Base-by-base conservation (phyloP, 2,329 filamentous ascomycete species). In the Xylaria sp. region DNA sequence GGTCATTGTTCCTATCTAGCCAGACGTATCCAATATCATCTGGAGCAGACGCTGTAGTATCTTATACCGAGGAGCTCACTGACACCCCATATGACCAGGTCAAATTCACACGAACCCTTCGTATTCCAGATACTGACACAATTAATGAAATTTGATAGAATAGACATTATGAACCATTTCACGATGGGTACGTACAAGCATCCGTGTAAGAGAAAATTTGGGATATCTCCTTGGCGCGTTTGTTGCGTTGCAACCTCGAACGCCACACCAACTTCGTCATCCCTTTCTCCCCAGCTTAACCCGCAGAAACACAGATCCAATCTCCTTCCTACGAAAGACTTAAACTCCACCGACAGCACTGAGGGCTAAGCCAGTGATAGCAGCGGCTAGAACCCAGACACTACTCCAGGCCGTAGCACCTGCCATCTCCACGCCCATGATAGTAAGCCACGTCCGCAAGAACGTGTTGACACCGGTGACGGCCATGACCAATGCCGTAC, bases 381-480 rank as follows among this genome's bases (percentile, higher is more conserved):
- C 78, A 3, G 88, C 87, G 7, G 91, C 92, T 25, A 85, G 75
- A n/a, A 88, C 88, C 94, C 94, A 98, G 44, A 95, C 84, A 25
- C 84, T 83, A 1, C 92, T 90, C 85, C 94, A 98, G 0, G 87
- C 88, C 2, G 85, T 82, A 1, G 94, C 93, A 12, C 94, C 95
- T 0, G 83, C 74, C 3, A 88, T 71, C 75, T 94, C 91, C 12
- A 93, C 89, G 4, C 93, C 92, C 54, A 88, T 84, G 23, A 98
- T 82, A 0, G 89, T 91, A 64, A 89, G 84, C 56, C 85, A 87
- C 28, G 90, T 88, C 76, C 92, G 88, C 50, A 94, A 81, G 67
- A 91, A 89, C 0, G 89, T 89, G 76, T 86, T 86, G 55, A 85
- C 77, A 13, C 84, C 86, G 2, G 89, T 90, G 59, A 90, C 83